Conservation (phyloP, 106 monocot species). For the Xerophyta viscosa region DNA sequence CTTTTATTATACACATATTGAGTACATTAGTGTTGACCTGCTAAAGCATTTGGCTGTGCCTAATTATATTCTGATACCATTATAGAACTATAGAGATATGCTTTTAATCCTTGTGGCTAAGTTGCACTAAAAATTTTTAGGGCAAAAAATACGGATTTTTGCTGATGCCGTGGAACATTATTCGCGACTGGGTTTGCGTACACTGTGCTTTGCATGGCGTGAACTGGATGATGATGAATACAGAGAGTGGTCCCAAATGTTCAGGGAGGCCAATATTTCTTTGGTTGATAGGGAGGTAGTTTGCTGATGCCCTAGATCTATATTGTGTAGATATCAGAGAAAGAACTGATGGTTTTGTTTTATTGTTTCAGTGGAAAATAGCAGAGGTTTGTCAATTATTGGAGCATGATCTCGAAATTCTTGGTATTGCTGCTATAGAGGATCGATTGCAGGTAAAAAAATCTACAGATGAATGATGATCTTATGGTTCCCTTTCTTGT, state of each 20-base stretch:
- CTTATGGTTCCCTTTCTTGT: too few relatives aligned
- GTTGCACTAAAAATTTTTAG: constrained; percentile 31
- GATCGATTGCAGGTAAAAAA: constrained; percentile 77
- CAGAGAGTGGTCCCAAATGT: constrained; percentile 67
- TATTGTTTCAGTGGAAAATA: constrained; percentile 52
- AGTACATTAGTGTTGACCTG: too few relatives aligned
- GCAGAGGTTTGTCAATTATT: constrained; percentile 84
- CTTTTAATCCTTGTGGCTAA: too few relatives aligned
- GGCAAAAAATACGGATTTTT: constrained; percentile 51
- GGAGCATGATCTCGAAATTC: constrained; percentile 86
- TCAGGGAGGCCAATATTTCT: constrained; percentile 74
- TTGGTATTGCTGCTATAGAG: constrained; percentile 94
- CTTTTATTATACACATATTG: too few relatives aligned
- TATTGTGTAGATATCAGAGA: neutral
- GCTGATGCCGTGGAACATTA: constrained; percentile 90
- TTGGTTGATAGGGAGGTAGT: constrained; percentile 89
- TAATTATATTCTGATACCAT: too few relatives aligned
- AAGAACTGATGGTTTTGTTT: neutral
- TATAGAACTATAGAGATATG: too few relatives aligned
- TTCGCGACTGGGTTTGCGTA: constrained; percentile 76
- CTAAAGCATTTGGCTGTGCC: too few relatives aligned
- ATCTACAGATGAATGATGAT: neutral
- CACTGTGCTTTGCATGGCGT: constrained; percentile 84
- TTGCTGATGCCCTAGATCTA: neutral
- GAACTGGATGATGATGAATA: constrained; percentile 82